phyloP scores from a whole-genome alignment of 176 grass and related monocot genomes.

The Carex myosuroides region DNA sequence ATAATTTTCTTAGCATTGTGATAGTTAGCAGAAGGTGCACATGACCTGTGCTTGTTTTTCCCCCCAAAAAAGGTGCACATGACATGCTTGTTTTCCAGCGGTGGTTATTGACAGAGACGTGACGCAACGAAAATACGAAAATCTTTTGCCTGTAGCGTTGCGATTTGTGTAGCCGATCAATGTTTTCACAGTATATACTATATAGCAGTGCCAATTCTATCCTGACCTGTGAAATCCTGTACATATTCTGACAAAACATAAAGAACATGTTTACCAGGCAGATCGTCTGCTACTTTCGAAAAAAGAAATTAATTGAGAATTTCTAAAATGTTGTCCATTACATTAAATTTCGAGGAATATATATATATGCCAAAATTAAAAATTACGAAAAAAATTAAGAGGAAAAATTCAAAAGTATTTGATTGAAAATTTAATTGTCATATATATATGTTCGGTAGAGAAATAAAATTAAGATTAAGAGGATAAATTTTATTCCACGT shows the following conservation, averaged over 20 bases:
- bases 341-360: background rate
- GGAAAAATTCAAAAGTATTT: background rate
- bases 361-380: background rate
- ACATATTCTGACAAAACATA: too few species aligned
- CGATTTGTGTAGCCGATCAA: background rate
- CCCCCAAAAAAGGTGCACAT: slow-evolving; percentile 5
- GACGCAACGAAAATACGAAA: background rate
- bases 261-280: too few species aligned
- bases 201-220: too few species aligned
- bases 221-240: too few species aligned
- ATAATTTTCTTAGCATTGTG: background rate
- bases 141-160: background rate
- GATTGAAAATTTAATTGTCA: too few species aligned
- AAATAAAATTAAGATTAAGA: too few species aligned
- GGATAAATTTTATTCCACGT: too few species aligned
- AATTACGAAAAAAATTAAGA: background rate
- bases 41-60: background rate
- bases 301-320: too few species aligned
- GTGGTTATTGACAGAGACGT: background rate
- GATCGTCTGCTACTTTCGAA: too few species aligned
- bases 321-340: too few species aligned
- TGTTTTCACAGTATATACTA: too few species aligned
- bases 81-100: background rate
- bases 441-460: too few species aligned
- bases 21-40: background rate